Conservation (phyloP, 1,284 basidiomycete genomes). For the Jaminaea rosea region DNA sequence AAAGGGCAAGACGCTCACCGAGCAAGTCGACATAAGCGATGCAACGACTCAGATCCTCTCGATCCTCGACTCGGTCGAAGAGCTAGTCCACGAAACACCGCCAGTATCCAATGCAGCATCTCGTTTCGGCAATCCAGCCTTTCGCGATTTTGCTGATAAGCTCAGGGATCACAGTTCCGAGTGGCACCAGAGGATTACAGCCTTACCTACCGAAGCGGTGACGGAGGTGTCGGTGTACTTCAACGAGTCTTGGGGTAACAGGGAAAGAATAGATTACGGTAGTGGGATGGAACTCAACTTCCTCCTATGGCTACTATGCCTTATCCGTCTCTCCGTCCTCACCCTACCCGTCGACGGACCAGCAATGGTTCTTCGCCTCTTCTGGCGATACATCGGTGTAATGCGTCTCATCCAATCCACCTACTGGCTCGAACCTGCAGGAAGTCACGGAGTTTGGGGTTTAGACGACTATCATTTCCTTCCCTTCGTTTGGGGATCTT, state of each 20-base stretch:
- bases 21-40: conserved; percentile 55
- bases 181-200: conserved; percentile 32
- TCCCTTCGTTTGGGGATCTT: conserved; percentile 82
- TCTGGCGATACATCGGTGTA: conserved; percentile 61
- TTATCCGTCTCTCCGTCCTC: conserved; percentile 63
- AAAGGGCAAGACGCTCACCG: conserved; percentile 63
- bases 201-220: conserved; percentile 27
- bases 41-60: conserved; percentile 54
- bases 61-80: conserved; percentile 21
- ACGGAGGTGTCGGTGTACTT: conserved; percentile 61
- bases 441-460: conserved; percentile 97
- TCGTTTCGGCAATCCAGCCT: conserved; percentile 94
- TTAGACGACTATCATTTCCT: conserved; percentile 96
- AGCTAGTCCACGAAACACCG: conserved; percentile 59
- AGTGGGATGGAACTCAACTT: conserved; percentile 99
- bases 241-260: conserved; percentile 80
- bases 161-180: conserved; percentile 57
- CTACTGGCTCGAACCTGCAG: conserved; percentile 96
- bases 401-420: conserved; percentile 85
- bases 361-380: conserved; percentile 72
- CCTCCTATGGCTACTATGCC: conserved; percentile 81
- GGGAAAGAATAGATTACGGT: conserved; percentile 89
- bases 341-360: conserved; percentile 60
- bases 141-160: conserved; percentile 80
- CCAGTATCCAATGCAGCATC: conserved; percentile 72